phyloP scores from a whole-genome alignment of 768 basidiomycete genomes.

The Phallus indusiatus region DNA sequence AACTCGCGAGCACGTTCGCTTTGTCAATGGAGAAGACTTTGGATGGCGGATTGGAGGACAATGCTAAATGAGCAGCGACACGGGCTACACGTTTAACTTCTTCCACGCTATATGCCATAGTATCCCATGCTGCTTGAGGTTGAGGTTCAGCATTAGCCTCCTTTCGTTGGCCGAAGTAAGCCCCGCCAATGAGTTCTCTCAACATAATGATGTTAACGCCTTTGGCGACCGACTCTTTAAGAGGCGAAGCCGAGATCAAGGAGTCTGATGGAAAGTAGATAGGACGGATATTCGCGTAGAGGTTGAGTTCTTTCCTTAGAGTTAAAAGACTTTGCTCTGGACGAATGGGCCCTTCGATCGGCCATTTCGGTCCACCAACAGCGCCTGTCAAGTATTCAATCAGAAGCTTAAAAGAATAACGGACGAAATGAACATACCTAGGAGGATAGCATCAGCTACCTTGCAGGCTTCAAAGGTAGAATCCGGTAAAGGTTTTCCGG shows the following conservation, averaged over 20 bases:
- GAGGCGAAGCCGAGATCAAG: constrained; percentile 78
- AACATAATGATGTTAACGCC: constrained; percentile 90
- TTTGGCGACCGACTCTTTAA: constrained; percentile 72
- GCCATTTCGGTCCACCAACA: constrained; percentile 99
- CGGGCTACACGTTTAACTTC: constrained; percentile 94
- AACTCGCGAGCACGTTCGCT: constrained; percentile 95
- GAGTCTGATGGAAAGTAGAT: constrained; percentile 92
- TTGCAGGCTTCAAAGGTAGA: constrained; percentile 83
- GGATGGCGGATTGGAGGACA: constrained; percentile 73
- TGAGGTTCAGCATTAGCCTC: constrained; percentile 67
- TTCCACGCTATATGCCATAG: constrained; percentile 81
- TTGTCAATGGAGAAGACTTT: constrained; percentile 94
- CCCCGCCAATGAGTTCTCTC: constrained; percentile 92
- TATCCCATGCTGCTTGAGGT: constrained; percentile 76
- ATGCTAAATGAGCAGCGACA: constrained; percentile 89
- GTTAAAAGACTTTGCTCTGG: constrained; percentile 86
- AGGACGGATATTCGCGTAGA: constrained; percentile 98
- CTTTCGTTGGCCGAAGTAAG: constrained; percentile 90
- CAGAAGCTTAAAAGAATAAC: neutral
- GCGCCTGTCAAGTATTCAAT: constrained; percentile 48
- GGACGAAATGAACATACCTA: constrained; percentile 48
- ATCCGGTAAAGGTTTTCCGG: constrained; percentile 77
- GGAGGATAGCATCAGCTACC: constrained; percentile 88
- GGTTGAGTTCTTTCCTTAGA: constrained; percentile 85
- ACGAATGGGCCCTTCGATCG: constrained; percentile 75